Base-by-base conservation (phyloP, 805 yeast genomes). In the Nakazawaea laoshanensis region DNA sequence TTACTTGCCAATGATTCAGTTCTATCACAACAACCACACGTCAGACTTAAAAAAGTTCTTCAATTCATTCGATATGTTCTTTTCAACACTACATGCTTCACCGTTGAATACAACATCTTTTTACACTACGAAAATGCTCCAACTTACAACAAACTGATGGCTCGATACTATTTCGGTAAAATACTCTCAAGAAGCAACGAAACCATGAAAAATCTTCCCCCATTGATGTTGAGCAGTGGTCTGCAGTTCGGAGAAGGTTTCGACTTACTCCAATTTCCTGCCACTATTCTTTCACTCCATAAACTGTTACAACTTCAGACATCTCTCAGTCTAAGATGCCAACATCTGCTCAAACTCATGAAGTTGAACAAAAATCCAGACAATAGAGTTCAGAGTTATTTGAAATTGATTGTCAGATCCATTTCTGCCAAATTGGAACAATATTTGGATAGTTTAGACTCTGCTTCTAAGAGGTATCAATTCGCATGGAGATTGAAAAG, bases 401-500 rank as follows among this genome's bases (percentile, higher is more conserved):
- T 34, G 27, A 29, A 24, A 15, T 15, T 24, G 27, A 34, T 34
- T 12, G 19, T 29, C 4, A 29, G 14, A 15, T 29, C 37, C 17
- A 34, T 34, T 12, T 24, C 37, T 7, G 11, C 8, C 8, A 28
- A 34, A 19, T 20, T 34, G 13, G 33, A 34, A 16, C 12, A 24
- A 2, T 34, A 34, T 25, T 34, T 34, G 29, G 16, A 29, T 15
- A 24, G 25, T 16, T 19, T 34, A 7, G 28, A 34, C 17, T 13
- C 14, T 25, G 37, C 37, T 19, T 34, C 33, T 14, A n/a, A 29
- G n/a, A 34, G n/a, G 7, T 34, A 34, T 15, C 33, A 34, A 24
- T 34, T 29, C 18, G 37, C 37, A 6, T 34, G 37, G 37, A 29
- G 37, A 24, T 14, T 34, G 18, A 34, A 34, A 19, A 16, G 37